phyloP scores from a whole-genome alignment of 2,329 filamentous ascomycete species.

The Cercospora sojina region DNA sequence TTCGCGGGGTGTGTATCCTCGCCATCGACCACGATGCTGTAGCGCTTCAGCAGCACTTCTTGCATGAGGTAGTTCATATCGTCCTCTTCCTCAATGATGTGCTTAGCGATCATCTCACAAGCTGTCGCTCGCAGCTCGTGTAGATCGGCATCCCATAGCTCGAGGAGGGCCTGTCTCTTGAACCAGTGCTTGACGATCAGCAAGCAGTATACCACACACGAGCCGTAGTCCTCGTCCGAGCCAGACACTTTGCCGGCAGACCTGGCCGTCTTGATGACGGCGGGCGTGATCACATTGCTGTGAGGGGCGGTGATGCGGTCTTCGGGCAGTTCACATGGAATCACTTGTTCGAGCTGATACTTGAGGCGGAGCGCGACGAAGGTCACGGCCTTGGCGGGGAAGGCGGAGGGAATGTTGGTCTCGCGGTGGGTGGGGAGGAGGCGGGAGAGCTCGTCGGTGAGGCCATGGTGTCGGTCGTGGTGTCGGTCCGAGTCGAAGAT shows the following conservation, averaged over 20 bases:
- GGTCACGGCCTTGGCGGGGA: conserved; percentile 77
- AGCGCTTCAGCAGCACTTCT: conserved; percentile 79
- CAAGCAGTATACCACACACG: conserved; percentile 82
- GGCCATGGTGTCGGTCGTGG: conserved; percentile 38
- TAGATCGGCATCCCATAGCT: conserved; percentile 90
- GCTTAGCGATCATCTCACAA: conserved; percentile 89
- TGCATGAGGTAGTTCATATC: conserved; percentile 76
- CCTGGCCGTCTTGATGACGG: conserved; percentile 76
- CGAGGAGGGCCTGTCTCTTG: conserved; percentile 70
- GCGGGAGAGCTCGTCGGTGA: conserved; percentile 46
- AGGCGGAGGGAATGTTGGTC: conserved; percentile 60
- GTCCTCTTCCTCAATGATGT: conserved; percentile 79
- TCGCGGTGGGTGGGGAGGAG: conserved; percentile 64
- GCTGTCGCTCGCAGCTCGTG: conserved; percentile 76
- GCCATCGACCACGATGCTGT: conserved; percentile 73
- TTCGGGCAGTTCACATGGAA: conserved; percentile 86
- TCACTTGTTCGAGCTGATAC: conserved; percentile 82
- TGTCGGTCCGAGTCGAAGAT: conserved; percentile 34
- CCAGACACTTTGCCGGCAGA: conserved; percentile 62
- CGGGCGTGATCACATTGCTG: conserved; percentile 76
- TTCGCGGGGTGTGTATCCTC: conserved; percentile 74
- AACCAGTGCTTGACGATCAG: conserved; percentile 76
- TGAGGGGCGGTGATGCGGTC: conserved; percentile 73
- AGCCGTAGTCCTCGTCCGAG: conserved; percentile 56
- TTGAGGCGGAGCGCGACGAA: conserved; percentile 86